Percentiles rank a stretch among this genome's conserved stretches.
phyloP scores from a whole-genome alignment of 1,284 basidiomycete species.

The Cutaneotrichosporon spelunceum region DNA sequence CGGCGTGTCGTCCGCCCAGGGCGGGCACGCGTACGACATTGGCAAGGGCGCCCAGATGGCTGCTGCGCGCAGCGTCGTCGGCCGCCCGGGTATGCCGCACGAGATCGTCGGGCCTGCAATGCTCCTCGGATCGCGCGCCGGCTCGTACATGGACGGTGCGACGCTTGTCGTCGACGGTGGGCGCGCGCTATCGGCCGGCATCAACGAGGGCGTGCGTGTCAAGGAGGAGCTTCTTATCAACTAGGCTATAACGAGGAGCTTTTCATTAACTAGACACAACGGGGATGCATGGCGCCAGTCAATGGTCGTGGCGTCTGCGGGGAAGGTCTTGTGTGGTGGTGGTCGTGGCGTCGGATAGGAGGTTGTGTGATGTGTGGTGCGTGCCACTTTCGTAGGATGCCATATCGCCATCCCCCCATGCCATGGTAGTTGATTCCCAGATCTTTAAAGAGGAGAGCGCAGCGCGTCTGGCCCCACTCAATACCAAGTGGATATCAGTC shows the following conservation, averaged over 20 bases:
- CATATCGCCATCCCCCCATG: too few relatives aligned
- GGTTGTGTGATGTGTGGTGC: too few relatives aligned
- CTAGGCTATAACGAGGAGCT: conserved; percentile 3
- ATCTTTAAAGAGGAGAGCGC: too few relatives aligned
- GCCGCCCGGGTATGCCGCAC: conserved; percentile 42
- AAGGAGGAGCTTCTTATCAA: conserved; percentile 31
- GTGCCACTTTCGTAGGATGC: too few relatives aligned
- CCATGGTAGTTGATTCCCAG: too few relatives aligned
- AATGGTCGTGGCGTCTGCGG: too few relatives aligned
- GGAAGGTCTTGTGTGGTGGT: too few relatives aligned
- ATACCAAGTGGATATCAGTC: too few relatives aligned
- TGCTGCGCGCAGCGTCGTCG: conserved; percentile 37
- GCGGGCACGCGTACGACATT: conserved; percentile 28
- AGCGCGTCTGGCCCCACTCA: too few relatives aligned
- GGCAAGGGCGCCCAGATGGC: conserved; percentile 27
- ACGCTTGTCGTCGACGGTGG: conserved; percentile 48
- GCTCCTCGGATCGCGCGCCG: conserved; percentile 41
- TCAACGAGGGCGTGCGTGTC: conserved; percentile 36
- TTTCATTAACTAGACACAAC: too few relatives aligned
- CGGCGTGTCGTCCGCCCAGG: conserved; percentile 20
- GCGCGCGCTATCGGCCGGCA: conserved; percentile 39
- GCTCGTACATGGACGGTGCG: conserved; percentile 46
- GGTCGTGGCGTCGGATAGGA: too few relatives aligned
- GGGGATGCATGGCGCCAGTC: too few relatives aligned
- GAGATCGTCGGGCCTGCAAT: conserved; percentile 49